Base-by-base conservation (phyloP, 305 asterid genomes). In the Withania somnifera region DNA sequence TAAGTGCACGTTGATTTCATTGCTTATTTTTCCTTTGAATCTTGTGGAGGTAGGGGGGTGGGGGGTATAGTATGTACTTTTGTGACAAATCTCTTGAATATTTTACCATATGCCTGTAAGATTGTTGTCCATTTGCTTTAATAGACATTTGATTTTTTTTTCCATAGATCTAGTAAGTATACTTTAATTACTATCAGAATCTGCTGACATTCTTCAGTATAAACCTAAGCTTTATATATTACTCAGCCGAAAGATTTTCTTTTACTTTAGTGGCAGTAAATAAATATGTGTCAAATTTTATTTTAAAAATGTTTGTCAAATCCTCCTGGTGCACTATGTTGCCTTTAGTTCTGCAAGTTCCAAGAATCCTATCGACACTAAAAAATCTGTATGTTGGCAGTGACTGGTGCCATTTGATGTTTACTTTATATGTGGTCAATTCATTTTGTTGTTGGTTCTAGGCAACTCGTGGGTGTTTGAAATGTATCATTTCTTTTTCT, bases 1-100 rank as follows among this genome's bases (percentile, higher is more conserved):
- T 54, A 42, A 67, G 58, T 50, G 38, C 76, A 6, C 58, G 52
- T 75, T 77, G 61, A 61, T 85, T 79, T 57, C 51, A 81, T 81
- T 69, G 80, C 14, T 45, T 76, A 52, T 82, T 77, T 20, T 45
- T 52, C 38, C 47, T 63, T 84, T 22, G 79, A 47, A 73, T 69
- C 36, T 79, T 76, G 53, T 80, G 73, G 54, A 64, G 77, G 84
- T 14, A 24, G 28, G 34, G 51, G 47, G 15, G 51, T n/a, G 73
- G 24, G 24, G 40, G 10, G 22, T 73, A 73, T 47, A 47, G 14
- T 47, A 26, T 73, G 42, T 45, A 7, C 58, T 22, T 69, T 24
- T 13, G 78, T 69, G 36, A 69, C 32, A 24, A 11, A 45, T 22
- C 40, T 45, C 40, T 71, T 47, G 57, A 24, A 71, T 45, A 45